Conservation (phyloP, 2,329 filamentous ascomycete species). For the Alternaria sp. region DNA sequence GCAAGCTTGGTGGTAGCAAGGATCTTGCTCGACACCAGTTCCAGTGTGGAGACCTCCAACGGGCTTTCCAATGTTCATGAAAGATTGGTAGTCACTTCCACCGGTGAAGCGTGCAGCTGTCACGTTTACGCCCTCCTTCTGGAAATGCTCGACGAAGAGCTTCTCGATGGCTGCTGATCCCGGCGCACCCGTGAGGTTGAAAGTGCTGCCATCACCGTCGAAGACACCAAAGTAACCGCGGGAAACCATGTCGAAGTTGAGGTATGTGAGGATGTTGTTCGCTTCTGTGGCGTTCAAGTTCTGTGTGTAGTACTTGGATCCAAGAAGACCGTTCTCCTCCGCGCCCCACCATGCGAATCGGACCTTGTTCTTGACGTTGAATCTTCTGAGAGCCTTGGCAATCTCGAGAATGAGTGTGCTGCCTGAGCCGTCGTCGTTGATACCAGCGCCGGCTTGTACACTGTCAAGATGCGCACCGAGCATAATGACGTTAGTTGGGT, state of each 20-base stretch:
- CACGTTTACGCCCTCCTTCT: constrained; percentile 43
- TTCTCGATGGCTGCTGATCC: constrained; percentile 46
- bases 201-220: constrained; percentile 47
- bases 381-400: constrained; percentile 46
- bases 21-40: constrained; percentile 48
- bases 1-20: constrained; percentile 49
- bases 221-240: constrained; percentile 49
- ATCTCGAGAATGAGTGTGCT: constrained; percentile 47
- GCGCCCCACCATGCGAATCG: constrained; percentile 51
- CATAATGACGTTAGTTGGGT: constrained; percentile 47
- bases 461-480: constrained; percentile 49
- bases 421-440: constrained; percentile 53
- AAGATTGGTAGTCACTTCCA: constrained; percentile 49
- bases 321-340: constrained; percentile 50
- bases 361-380: constrained; percentile 49
- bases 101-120: constrained; percentile 49
- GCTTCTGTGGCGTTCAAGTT: constrained; percentile 39
- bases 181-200: constrained; percentile 41
- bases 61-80: constrained; percentile 50
- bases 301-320: constrained; percentile 47
- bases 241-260: constrained; percentile 54
- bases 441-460: constrained; percentile 47
- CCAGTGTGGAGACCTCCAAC: constrained; percentile 51
- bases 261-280: constrained; percentile 49
- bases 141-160: constrained; percentile 46